Conservation (phyloP, 192 early-diverging fungal species). For the Rhizophagus clarus region DNA sequence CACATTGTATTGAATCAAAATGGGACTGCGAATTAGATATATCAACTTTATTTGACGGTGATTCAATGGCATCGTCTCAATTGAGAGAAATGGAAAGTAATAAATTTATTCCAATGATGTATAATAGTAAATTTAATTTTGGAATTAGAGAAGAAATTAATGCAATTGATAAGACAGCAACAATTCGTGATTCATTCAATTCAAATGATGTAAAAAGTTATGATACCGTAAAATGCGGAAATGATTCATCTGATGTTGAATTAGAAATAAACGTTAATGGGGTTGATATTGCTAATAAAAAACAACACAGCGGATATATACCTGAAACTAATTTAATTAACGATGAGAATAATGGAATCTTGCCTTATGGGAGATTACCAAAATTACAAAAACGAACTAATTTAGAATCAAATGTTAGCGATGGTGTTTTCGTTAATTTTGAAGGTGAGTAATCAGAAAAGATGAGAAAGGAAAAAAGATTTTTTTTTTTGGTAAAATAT, state of each 20-base stretch:
- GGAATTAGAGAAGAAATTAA: too few species aligned
- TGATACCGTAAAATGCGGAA: too few species aligned
- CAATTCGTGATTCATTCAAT: not conserved
- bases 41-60: conserved; percentile 38
- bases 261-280: too few species aligned
- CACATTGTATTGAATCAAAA: conserved; percentile 50
- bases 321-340: not conserved
- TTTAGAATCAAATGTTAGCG: not conserved
- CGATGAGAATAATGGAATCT: not conserved
- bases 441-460: not conserved
- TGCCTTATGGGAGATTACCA: not conserved
- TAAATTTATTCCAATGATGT: too few species aligned
- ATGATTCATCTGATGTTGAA: not conserved
- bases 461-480: not conserved
- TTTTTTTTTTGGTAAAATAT: not conserved
- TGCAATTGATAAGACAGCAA: too few species aligned
- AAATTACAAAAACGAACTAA: not conserved
- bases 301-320: too few species aligned
- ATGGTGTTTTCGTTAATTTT: not conserved
- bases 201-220: not conserved
- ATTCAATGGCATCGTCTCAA: not conserved
- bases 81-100: not conserved
- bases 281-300: too few species aligned
- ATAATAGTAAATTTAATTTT: too few species aligned
- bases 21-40: conserved; percentile 64